phyloP scores from a whole-genome alignment of 768 basidiomycete genomes.

The Pleurotus tuber-regium region DNA sequence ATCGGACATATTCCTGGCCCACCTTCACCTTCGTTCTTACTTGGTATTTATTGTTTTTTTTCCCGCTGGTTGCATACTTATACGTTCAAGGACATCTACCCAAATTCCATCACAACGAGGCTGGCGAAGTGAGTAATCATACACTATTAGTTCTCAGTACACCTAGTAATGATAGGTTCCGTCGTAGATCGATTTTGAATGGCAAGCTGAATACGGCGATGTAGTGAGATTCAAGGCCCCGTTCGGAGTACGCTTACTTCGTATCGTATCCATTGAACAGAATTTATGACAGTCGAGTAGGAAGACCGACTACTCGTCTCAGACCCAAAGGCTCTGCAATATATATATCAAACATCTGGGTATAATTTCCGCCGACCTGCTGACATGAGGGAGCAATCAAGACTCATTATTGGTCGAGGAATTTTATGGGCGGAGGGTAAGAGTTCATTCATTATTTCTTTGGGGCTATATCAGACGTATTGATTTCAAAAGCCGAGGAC shows the following conservation, averaged over 20 bases:
- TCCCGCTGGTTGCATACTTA: neutral
- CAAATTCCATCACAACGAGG: conserved; percentile 49
- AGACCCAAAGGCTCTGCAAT: neutral
- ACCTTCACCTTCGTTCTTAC: conserved; percentile 42
- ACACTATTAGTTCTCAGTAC: neutral
- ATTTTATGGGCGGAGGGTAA: neutral
- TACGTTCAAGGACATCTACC: conserved; percentile 41
- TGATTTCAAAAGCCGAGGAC: no score
- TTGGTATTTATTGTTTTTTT: conserved; percentile 31
- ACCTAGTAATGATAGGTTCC: neutral
- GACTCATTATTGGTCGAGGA: neutral
- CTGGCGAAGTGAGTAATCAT: conserved; percentile 26
- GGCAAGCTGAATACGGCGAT: conserved; percentile 46
- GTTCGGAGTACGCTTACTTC: conserved; percentile 37
- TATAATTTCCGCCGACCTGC: neutral
- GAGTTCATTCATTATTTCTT: no score
- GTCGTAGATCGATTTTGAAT: conserved; percentile 45
- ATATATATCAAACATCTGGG: neutral
- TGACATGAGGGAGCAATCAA: neutral
- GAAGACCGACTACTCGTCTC: neutral
- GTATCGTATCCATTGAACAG: neutral
- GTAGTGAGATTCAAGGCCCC: conserved; percentile 49
- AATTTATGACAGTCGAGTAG: neutral
- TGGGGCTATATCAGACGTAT: no score
- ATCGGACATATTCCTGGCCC: conserved; percentile 48